These are phyloP conservation scores for Ascochyta koolunga DNA, from an alignment of 2,329 filamentous ascomycete species.

Conservation along the genomic window DNA sequence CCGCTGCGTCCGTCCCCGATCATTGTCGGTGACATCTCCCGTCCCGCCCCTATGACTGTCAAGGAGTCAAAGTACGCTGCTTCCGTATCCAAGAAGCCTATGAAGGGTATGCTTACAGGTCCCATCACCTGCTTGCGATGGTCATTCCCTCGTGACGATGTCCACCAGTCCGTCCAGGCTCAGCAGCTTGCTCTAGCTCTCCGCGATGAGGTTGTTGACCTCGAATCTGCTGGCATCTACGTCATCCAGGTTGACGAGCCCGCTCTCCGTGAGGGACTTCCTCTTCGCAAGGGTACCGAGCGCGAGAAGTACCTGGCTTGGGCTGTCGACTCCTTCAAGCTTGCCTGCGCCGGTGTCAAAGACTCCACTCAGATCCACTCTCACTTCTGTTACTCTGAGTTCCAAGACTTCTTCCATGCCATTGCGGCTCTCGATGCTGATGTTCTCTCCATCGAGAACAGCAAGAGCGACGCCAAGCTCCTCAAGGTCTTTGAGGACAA, in stretches of 20 bases:
- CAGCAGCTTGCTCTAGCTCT: slow-evolving; percentile 98
- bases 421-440: slow-evolving; percentile 97
- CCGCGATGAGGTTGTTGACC: slow-evolving; percentile 96
- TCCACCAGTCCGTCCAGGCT: slow-evolving; percentile 98
- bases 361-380: slow-evolving; percentile 99
- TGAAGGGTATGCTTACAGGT: slow-evolving; percentile 99
- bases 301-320: slow-evolving; percentile 96
- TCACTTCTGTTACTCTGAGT: slow-evolving; percentile 99
- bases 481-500: slow-evolving; percentile 98
- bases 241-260: slow-evolving; percentile 99
- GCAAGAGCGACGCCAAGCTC: slow-evolving; percentile 99
- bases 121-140: slow-evolving; percentile 98
- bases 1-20: slow-evolving; percentile 98
- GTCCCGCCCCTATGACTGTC: slow-evolving; percentile 96
- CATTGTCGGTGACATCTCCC: slow-evolving; percentile 97
- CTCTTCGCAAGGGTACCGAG: slow-evolving; percentile 90
- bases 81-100: slow-evolving; percentile 95
- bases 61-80: slow-evolving; percentile 99
- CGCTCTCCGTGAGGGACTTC: slow-evolving; percentile 98
- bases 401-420: slow-evolving; percentile 99
- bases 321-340: slow-evolving; percentile 98
- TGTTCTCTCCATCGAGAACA: slow-evolving; percentile 99
- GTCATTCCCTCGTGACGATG: slow-evolving; percentile 99
- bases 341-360: slow-evolving; percentile 89
- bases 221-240: slow-evolving; percentile 93